These are phyloP conservation scores for Thielaviopsis euricoi DNA, from an alignment of 2,329 filamentous ascomycete genomes.

Conservation along the genomic window DNA sequence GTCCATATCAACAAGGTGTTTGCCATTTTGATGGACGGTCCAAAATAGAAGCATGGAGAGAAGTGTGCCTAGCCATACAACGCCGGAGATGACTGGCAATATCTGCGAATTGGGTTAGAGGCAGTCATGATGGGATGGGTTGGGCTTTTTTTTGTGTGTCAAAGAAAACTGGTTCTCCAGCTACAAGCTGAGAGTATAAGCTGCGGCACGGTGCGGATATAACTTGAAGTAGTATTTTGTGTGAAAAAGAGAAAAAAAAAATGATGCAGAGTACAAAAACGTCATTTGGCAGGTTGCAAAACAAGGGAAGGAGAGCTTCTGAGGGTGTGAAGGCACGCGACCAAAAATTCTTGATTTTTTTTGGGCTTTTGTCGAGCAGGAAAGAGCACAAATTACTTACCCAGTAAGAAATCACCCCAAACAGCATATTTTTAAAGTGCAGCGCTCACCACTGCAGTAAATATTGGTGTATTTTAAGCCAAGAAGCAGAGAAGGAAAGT, in stretches of 20 bases:
- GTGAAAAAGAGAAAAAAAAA: neutral
- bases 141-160: too few relatives aligned
- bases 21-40: constrained; percentile 37
- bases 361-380: neutral
- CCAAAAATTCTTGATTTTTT: neutral
- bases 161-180: neutral
- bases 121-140: neutral
- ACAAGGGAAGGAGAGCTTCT: too few relatives aligned
- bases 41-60: constrained; percentile 57
- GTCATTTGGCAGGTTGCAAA: neutral
- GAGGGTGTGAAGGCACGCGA: neutral
- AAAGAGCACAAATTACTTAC: constrained; percentile 8
- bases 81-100: constrained; percentile 51
- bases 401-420: constrained; percentile 11
- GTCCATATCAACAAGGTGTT: constrained; percentile 45
- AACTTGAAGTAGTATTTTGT: neutral
- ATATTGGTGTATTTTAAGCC: neutral
- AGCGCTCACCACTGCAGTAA: neutral
- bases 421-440: constrained; percentile 1
- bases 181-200: neutral
- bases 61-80: constrained; percentile 50
- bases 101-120: constrained; percentile 24
- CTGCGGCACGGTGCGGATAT: neutral
- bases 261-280: neutral
- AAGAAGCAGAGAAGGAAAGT: neutral